Conservation (phyloP, 805 yeast species). For the Starmera dryadoides region DNA sequence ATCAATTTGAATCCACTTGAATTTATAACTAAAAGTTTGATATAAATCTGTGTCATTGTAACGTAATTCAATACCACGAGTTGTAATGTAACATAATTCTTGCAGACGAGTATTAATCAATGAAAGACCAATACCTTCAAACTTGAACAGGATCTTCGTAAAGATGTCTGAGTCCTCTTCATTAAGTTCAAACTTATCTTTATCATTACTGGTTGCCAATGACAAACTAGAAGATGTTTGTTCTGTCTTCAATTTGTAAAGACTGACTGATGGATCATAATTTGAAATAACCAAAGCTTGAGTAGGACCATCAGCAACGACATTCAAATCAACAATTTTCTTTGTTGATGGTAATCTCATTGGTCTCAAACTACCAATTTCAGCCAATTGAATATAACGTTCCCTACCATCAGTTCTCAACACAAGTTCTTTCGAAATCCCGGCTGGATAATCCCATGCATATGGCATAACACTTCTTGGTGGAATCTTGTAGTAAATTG, state of each 20-base stretch:
- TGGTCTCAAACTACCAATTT: constrained; percentile 86
- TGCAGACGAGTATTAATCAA: constrained; percentile 61
- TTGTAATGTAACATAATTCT: constrained; percentile 79
- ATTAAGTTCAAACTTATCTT: constrained; percentile 46
- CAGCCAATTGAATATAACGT: constrained; percentile 78
- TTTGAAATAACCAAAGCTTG: constrained; percentile 81
- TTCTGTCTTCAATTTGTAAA: constrained; percentile 46
- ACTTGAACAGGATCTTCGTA: constrained; percentile 43
- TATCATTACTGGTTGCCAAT: constrained; percentile 20
- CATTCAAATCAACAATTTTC: constrained; percentile 75
- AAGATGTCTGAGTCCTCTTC: constrained; percentile 28
- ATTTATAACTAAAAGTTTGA: constrained; percentile 69
- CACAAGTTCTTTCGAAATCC: constrained; percentile 71
- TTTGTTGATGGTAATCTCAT: constrained; percentile 58
- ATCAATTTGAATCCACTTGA: constrained; percentile 94
- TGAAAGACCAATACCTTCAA: constrained; percentile 87
- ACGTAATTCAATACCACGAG: constrained; percentile 72
- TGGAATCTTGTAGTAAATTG: constrained; percentile 76
- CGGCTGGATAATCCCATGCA: constrained; percentile 97
- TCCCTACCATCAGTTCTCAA: constrained; percentile 67
- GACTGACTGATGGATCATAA: constrained; percentile 70
- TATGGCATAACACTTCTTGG: constrained; percentile 94
- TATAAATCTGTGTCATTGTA: constrained; percentile 81
- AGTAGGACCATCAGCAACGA: constrained; percentile 93
- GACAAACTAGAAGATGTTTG: constrained; percentile 25